Conservation (phyloP, 164 flowering plant species). For the Kingdonia uniflora region DNA sequence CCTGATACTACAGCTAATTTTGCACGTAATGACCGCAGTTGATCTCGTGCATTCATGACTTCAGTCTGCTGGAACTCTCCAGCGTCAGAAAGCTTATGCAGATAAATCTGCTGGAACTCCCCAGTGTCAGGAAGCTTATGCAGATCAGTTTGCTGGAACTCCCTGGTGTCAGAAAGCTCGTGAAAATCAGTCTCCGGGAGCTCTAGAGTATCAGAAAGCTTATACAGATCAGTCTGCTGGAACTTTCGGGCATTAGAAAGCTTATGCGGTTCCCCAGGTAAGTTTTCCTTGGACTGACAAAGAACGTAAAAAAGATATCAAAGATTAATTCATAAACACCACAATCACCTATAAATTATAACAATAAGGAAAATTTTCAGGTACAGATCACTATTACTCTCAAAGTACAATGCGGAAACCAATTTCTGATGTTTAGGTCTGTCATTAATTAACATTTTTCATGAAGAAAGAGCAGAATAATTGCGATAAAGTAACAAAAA, state of each 20-base stretch:
- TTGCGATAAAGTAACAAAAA: too few species aligned
- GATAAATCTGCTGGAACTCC: conserved; percentile 79
- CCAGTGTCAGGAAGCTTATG: conserved; percentile 63
- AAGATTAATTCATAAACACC: too few species aligned
- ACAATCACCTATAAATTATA: too few species aligned
- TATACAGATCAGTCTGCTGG: conserved; percentile 26
- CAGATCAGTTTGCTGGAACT: conserved; percentile 70
- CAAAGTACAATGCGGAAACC: too few species aligned
- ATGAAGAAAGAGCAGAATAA: too few species aligned
- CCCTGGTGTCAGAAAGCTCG: conserved; percentile 73
- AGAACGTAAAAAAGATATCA: conserved; percentile 4
- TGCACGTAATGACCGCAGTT: conserved; percentile 64
- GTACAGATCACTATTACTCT: too few species aligned
- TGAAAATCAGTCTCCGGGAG: conserved; percentile 65
- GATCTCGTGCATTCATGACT: conserved; percentile 52
- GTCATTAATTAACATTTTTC: too few species aligned
- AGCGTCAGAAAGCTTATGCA: conserved; percentile 62
- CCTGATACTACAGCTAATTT: conserved; percentile 76
- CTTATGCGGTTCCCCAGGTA: conserved; percentile 3
- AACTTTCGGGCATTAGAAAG: too few species aligned
- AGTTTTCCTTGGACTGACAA: conserved; percentile 31
- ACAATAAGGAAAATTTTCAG: too few species aligned
- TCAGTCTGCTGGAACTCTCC: conserved; percentile 85
- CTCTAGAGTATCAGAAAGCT: conserved; percentile 80
- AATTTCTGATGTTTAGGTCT: too few species aligned